A percentile compares a stretch with the other conserved stretches of the same genome.
These are phyloP conservation scores for Mucor indicus DNA, from an alignment of 371 early-diverging fungal species.

Conservation along the genomic window DNA sequence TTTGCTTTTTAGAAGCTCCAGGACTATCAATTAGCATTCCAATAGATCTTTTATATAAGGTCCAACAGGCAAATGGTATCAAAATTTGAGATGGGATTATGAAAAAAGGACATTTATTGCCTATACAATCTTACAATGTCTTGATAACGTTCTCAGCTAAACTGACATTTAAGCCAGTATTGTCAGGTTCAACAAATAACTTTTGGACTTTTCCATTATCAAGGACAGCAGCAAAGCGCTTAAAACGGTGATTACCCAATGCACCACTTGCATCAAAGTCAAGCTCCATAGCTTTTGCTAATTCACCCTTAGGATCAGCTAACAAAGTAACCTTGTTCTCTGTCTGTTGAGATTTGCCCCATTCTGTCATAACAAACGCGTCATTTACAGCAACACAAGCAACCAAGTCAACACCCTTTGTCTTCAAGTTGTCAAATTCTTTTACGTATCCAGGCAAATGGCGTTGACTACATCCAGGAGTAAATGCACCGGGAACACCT, in stretches of 20 bases:
- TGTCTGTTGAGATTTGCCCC: constrained; percentile 53
- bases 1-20: too few relatives aligned
- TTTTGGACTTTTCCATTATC: constrained; percentile 51
- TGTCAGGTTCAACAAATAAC: constrained; percentile 56
- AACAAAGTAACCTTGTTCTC: constrained; percentile 49
- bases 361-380: constrained; percentile 74
- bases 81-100: too few relatives aligned
- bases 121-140: constrained; percentile 14
- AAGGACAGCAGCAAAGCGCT: constrained; percentile 64
- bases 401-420: constrained; percentile 62
- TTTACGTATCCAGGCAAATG: constrained; percentile 73
- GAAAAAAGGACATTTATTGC: too few relatives aligned
- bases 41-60: too few relatives aligned
- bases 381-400: constrained; percentile 69
- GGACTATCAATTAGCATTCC: too few relatives aligned
- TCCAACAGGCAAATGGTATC: too few relatives aligned
- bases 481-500: constrained; percentile 64
- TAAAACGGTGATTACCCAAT: constrained; percentile 63
- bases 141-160: constrained; percentile 49
- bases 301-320: constrained; percentile 64
- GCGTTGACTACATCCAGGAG: constrained; percentile 61
- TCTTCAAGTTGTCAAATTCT: constrained; percentile 52
- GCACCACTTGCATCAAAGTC: constrained; percentile 62
- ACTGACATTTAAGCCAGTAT: constrained; percentile 54
- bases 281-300: constrained; percentile 62